Evolutionary conservation across 805 yeast species (phyloP), one percentile per base, ranked within the genome.

Genomic region (Candida dajiaensis): DNA sequence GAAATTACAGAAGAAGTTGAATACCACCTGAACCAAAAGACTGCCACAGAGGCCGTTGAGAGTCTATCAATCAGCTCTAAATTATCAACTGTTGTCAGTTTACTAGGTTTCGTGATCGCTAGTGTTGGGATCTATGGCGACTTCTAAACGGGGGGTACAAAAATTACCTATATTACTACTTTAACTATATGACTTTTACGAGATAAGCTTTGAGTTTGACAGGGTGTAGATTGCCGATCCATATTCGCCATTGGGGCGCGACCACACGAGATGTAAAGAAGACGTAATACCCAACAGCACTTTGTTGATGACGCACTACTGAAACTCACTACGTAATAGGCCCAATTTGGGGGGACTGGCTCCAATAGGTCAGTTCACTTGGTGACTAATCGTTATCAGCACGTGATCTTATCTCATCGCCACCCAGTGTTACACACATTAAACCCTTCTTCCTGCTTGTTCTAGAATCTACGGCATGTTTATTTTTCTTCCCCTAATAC

Each of bases 111-210:
- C 44, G 58, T 72, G 6, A 61, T 81, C 43, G 71, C 82, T 20
- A 56, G 71, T 11, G 59, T 81, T 50, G 88, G 88, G 13, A 69
- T 78, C 45, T 57, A 76, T 46, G 88, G 88, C 12, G 88, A 81
- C 57, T 55, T 50, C 43, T 54, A 43, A 45, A 18, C 16, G 6
- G 36, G 19, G n/a, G n/a, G n/a, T n/a, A n/a, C n/a, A n/a, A n/a
- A n/a, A n/a, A n/a, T n/a, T n/a, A n/a, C n/a, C n/a, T n/a, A n/a
- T n/a, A n/a, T n/a, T n/a, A n/a, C n/a, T n/a, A n/a, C n/a, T 33
- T 16, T 10, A 33, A 16, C 18, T 33, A 33, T 16, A 33, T 33
- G 36, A 33, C 36, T 33, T n/a, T 33, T 33, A 33, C 16, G 36
- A 33, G 36, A 33, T 28, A 28, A 28, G n/a, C 15, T 28, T 28